Evolutionary conservation across 768 basidiomycete species (phyloP).

Genomic region (Podaxis sp.): DNA sequence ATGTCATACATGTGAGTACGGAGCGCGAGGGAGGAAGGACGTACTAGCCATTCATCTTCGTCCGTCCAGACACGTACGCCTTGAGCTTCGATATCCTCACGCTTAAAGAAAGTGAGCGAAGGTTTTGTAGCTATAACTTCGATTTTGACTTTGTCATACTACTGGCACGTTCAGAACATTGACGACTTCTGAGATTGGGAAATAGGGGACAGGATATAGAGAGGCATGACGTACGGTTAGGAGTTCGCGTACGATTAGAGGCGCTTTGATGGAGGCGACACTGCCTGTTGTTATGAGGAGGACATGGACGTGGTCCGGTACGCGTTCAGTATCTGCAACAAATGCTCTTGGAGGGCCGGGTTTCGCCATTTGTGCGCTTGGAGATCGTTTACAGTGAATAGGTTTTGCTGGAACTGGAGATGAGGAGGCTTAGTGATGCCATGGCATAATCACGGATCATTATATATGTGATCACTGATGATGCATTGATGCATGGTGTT

Average conservation of each 20-base stretch:
- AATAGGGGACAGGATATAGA: neutral
- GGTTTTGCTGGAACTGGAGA: neutral
- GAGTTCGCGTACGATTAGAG: constrained; percentile 82
- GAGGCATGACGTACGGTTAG: constrained; percentile 41
- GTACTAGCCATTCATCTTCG: constrained; percentile 89
- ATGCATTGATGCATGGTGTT: too few species aligned
- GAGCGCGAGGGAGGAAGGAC: constrained; percentile 25
- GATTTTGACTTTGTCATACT: constrained; percentile 77
- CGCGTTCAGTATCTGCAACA: constrained; percentile 40
- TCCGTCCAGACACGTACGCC: constrained; percentile 83
- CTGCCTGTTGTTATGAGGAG: constrained; percentile 90
- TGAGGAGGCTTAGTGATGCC: neutral
- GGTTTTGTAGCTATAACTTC: constrained; percentile 82
- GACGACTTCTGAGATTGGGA: too few species aligned
- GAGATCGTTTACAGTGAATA: neutral
- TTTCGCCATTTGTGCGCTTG: neutral
- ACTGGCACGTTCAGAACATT: constrained; percentile 40
- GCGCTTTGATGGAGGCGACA: constrained; percentile 92
- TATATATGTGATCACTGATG: neutral
- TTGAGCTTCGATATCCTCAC: constrained; percentile 43
- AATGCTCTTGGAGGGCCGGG: constrained; percentile 28
- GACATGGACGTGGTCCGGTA: constrained; percentile 55
- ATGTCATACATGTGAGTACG: neutral
- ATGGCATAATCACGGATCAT: neutral
- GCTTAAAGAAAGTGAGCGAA: constrained; percentile 76